phyloP scores from a whole-genome alignment of 169 alveolate genomes.

The Cytauxzoon felis region DNA sequence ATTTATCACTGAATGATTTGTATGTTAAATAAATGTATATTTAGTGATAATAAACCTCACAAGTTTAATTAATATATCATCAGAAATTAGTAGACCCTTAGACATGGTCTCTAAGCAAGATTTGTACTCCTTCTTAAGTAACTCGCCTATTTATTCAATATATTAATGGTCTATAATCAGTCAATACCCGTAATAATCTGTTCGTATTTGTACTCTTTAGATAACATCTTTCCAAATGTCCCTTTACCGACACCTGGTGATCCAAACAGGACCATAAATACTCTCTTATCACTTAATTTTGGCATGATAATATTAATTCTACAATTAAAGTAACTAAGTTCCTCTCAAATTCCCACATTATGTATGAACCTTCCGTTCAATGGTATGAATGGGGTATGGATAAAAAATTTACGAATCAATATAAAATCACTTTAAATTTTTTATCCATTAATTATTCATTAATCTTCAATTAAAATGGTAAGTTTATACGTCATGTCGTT shows the following conservation, averaged over 20 bases:
- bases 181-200: conserved; percentile 32
- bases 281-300: neutral
- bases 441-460: neutral
- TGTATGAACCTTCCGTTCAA: neutral
- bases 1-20: no score
- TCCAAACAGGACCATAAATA: conserved; percentile 31
- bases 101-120: neutral
- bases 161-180: neutral
- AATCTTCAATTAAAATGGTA: conserved; percentile 25
- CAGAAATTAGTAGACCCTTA: conserved; percentile 23
- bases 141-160: conserved; percentile 14
- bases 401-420: neutral
- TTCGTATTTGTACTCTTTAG: conserved; percentile 4
- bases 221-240: conserved; percentile 35
- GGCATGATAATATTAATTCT: no score
- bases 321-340: no score
- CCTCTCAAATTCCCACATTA: no score
- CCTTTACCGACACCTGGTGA: conserved; percentile 57
- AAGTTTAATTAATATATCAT: neutral
- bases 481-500: neutral
- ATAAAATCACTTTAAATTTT: neutral
- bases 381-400: neutral
- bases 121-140: conserved; percentile 7
- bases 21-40: no score
- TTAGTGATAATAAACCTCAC: neutral